Evolutionary conservation across 1,284 basidiomycete genomes (phyloP).

Genomic region (Gymnopus androsaceus): DNA sequence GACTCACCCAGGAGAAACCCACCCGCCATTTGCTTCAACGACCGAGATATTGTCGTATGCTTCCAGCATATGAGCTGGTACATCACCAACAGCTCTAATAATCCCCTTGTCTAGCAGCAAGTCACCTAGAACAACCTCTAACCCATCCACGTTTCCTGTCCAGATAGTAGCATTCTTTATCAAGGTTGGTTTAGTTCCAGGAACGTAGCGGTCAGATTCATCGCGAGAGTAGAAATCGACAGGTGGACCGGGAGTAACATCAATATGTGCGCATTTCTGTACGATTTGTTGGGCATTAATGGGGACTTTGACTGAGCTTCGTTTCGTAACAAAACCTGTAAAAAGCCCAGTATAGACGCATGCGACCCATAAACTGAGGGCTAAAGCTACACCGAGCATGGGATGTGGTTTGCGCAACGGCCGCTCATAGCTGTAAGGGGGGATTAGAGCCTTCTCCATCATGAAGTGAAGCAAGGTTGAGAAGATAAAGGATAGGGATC

Average conservation of each 20-base stretch:
- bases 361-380: neutral
- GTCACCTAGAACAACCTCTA: slow-evolving; percentile 59
- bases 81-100: slow-evolving; percentile 52
- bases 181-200: slow-evolving; percentile 63
- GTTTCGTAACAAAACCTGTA: neutral
- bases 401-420: neutral
- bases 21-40: slow-evolving; percentile 14
- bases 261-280: slow-evolving; percentile 47
- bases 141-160: slow-evolving; percentile 71
- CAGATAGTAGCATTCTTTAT: slow-evolving; percentile 84
- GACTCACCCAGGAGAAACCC: slow-evolving; percentile 20
- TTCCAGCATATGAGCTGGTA: slow-evolving; percentile 34
- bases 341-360: neutral
- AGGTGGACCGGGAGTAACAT: slow-evolving; percentile 53
- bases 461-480: neutral
- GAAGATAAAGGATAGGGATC: neutral
- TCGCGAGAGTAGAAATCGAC: slow-evolving; percentile 55
- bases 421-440: neutral
- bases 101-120: slow-evolving; percentile 59
- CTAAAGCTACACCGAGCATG: neutral
- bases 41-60: slow-evolving; percentile 30
- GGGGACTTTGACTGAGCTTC: slow-evolving; percentile 34
- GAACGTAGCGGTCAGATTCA: slow-evolving; percentile 68
- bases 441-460: neutral
- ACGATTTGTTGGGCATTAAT: slow-evolving; percentile 46